These are phyloP conservation scores for Pisolithus marmoratus DNA, from an alignment of 768 basidiomycete genomes.

Conservation along the genomic window DNA sequence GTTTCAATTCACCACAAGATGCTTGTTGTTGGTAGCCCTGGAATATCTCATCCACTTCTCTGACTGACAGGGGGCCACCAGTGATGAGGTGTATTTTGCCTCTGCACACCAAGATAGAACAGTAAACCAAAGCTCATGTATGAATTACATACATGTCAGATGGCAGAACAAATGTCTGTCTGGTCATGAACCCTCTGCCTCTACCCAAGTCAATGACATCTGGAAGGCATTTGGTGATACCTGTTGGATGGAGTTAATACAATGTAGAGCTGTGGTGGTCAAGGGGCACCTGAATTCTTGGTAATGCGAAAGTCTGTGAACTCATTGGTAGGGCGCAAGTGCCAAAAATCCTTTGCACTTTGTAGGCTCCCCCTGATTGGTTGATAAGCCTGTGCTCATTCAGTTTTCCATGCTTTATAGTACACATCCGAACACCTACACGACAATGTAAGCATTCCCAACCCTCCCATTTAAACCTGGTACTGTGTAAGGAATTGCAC, in stretches of 20 bases:
- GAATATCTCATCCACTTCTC: constrained; percentile 52
- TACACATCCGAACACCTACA: constrained; percentile 29
- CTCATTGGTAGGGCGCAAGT: constrained; percentile 18
- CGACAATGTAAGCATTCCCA: constrained; percentile 65
- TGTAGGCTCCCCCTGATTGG: constrained; percentile 18
- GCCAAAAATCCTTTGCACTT: constrained; percentile 34
- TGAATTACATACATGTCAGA: constrained; percentile 32
- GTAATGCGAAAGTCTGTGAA: constrained; percentile 25
- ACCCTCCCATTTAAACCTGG: constrained; percentile 66
- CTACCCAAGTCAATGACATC: constrained; percentile 17
- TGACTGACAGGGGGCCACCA: constrained; percentile 33
- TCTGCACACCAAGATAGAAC: constrained; percentile 20
- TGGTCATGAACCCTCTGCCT: constrained; percentile 19
- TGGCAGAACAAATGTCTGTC: constrained; percentile 49
- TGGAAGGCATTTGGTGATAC: constrained; percentile 11
- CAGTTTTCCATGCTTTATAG: background rate
- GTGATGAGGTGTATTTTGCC: constrained; percentile 59
- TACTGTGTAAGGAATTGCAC: constrained; percentile 1
- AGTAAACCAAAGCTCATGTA: background rate
- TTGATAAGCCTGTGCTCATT: constrained; percentile 11
- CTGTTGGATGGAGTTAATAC: constrained; percentile 7
- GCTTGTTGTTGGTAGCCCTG: constrained; percentile 64
- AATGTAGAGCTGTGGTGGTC: background rate
- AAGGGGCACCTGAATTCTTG: constrained; percentile 23
- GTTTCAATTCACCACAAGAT: constrained; percentile 44